These are phyloP conservation scores for Purpureocillium takamizusanense DNA, from an alignment of 2,329 filamentous ascomycete genomes.

Conservation along the genomic window DNA sequence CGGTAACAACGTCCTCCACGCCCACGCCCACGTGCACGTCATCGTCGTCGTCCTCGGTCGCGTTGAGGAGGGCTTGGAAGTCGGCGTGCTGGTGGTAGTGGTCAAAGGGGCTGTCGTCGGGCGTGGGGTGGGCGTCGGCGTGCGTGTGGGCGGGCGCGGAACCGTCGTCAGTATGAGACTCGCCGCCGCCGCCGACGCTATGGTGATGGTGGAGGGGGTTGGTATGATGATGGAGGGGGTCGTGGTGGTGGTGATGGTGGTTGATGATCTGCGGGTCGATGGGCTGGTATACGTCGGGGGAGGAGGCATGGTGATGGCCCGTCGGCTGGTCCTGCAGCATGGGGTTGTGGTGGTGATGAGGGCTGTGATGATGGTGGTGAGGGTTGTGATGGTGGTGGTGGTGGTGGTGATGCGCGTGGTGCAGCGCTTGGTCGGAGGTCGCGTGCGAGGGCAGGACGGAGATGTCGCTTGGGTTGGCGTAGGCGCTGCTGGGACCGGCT, in stretches of 20 bases:
- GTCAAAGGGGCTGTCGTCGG: constrained; percentile 27
- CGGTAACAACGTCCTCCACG: constrained; percentile 12
- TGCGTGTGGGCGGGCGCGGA: not conserved
- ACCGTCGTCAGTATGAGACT: too few species aligned
- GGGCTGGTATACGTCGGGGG: constrained; percentile 37
- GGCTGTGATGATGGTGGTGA: constrained; percentile 8
- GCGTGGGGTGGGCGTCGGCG: not conserved
- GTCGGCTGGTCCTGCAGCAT: constrained; percentile 21
- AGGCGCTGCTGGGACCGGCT: constrained; percentile 23
- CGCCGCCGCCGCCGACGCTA: too few species aligned
- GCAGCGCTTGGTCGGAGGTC: constrained; percentile 3
- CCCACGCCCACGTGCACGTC: too few species aligned
- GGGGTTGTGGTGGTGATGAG: constrained; percentile 20
- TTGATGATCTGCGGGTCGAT: constrained; percentile 53
- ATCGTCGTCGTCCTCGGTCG: constrained; percentile 29
- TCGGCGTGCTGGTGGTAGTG: constrained; percentile 34
- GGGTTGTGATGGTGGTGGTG: constrained; percentile 12
- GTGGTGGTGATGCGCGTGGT: constrained; percentile 10
- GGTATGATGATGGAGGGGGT: constrained; percentile 12
- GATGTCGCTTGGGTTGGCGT: constrained; percentile 40
- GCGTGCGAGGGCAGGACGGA: constrained; percentile 30
- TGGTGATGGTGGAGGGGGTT: constrained; percentile 2
- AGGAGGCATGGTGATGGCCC: constrained; percentile 10
- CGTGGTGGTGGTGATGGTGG: constrained; percentile 23
- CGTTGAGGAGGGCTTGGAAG: constrained; percentile 45